Base-by-base conservation (phyloP, 108 stramenopile species). In the Cylindrotheca fusiformis region DNA sequence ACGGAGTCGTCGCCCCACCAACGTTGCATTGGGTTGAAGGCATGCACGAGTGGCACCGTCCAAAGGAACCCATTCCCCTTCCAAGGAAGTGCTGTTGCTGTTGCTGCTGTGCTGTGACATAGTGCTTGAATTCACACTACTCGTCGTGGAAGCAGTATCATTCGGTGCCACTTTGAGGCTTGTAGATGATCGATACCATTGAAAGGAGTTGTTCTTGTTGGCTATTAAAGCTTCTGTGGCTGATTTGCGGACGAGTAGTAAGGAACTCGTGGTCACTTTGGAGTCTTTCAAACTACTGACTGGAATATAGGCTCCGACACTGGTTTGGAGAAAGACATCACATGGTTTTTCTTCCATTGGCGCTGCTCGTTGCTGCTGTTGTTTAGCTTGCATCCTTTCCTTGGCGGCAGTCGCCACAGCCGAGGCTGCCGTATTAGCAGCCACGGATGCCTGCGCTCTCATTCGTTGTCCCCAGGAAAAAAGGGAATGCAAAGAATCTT, bases 1-100 rank as follows among this genome's bases (percentile, higher is more conserved):
- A 18, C 71, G 73, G 6, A 88, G 58, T 32, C 36, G 65, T 29
- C 70, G 61, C 4, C 87, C 87, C 27, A 85, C 65, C 49, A 84
- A 67, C 14, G 77, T 78, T 21, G 80, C 74, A 55, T 69, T 76
- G 18, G 87, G 87, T 60, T 88, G 87, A 54, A 81, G 83, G 22
- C 75, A 68, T 19, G 87, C 64, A 58, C 57, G 62, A 27, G 71
- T 71, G 4, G 87, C 87, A 27, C 84, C 79, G 30, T 65, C 64
- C 4, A 88, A 62, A 1, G 31, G 17, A 32, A 71, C 65, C 87
- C 87, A 88, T 49, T 77, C 76, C 4, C 17, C 24, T 14, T 60
- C 60, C 14, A 2, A 26, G 4, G 8, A 20, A 4, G 12, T 26
- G 10, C 19, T 33, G 21, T 22, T 48, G 20, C 46, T 48, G 27